These are phyloP conservation scores for Xylaria sp. DNA, from an alignment of 2,329 filamentous ascomycete genomes.

Conservation along the genomic window DNA sequence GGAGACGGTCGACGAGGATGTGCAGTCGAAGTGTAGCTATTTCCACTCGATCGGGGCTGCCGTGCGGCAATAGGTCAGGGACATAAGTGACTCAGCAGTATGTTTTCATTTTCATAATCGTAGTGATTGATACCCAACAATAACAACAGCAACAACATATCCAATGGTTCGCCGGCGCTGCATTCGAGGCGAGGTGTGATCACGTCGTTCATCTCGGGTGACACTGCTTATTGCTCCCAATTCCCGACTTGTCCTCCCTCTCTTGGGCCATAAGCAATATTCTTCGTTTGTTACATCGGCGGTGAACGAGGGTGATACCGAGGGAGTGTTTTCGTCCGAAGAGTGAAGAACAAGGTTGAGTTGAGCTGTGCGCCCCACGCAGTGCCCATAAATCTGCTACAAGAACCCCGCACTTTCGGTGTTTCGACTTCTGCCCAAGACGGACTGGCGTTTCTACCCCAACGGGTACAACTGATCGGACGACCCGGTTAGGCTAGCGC, in stretches of 20 bases:
- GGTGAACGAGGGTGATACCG: too few species aligned
- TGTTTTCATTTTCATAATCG: background rate
- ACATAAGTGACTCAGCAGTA: background rate
- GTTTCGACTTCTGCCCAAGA: background rate
- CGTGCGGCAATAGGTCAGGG: slow-evolving; percentile 50
- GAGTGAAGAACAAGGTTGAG: too few species aligned
- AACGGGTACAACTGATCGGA: too few species aligned
- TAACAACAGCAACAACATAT: too few species aligned
- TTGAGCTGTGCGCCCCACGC: too few species aligned
- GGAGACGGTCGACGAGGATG: slow-evolving; percentile 48
- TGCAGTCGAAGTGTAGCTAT: slow-evolving; percentile 54
- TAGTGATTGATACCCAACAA: slow-evolving; percentile 1
- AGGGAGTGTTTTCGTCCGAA: too few species aligned
- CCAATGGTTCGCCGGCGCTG: too few species aligned
- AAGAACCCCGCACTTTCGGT: background rate
- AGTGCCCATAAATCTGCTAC: background rate
- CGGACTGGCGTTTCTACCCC: too few species aligned
- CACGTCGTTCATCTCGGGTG: background rate
- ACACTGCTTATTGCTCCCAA: background rate
- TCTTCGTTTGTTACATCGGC: too few species aligned
- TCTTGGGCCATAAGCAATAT: too few species aligned
- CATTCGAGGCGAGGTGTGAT: background rate
- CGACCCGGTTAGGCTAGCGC: too few species aligned
- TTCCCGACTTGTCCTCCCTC: too few species aligned
- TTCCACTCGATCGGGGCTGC: slow-evolving; percentile 53